Base-by-base conservation (phyloP, 108 stramenopile species). In the Stephanodiscus triporus region DNA sequence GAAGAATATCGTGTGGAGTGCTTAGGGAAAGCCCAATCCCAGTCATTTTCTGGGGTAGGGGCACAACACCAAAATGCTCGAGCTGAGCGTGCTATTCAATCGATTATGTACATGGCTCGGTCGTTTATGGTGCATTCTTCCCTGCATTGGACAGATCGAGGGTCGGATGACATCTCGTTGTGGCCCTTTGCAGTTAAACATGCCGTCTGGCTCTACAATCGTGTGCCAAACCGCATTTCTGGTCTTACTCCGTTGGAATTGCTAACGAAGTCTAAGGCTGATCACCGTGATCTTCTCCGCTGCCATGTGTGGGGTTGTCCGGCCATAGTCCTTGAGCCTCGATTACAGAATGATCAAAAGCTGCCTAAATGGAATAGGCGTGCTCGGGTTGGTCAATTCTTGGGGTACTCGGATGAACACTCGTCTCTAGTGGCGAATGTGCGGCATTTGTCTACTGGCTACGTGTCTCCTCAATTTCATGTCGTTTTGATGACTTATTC, bases 1-100 rank as follows among this genome's bases (percentile, higher is more conserved):
- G 48, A 48, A 0, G 68, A 37, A 57, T 69, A 54, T 38, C 63
- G 13, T 0, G 36, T 24, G 4, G 32, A 58, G 6, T 51, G 78
- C 23, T 17, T n/a, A 10, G 36, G 27, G 0, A 22, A 24, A 5
- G 16, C 20, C 14, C 60, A 42, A 14, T 51, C 58, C 0, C 84
- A 85, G 56, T 22, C 34, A 0, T 76, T 84, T 23, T 60, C 34
- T 50, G 83, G 83, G 45, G 71, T 68, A 36, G 78, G 78, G 0
- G 78, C 80, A 0, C 48, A 84, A 11, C 78, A 80, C 61, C 81
- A 86, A 49, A 87, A 87, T 70, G 73, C 74, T 17, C 57, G 60
- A 23, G 84, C 86, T 19, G 81, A 87, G 68, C 36, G 64, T 9
- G 63, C 76, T 1, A 80, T 85, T 20, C 68, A 70, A 45, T 77